Evolutionary conservation across 139 green algal species (phyloP).

Genomic region (Nannochloris sp.): DNA sequence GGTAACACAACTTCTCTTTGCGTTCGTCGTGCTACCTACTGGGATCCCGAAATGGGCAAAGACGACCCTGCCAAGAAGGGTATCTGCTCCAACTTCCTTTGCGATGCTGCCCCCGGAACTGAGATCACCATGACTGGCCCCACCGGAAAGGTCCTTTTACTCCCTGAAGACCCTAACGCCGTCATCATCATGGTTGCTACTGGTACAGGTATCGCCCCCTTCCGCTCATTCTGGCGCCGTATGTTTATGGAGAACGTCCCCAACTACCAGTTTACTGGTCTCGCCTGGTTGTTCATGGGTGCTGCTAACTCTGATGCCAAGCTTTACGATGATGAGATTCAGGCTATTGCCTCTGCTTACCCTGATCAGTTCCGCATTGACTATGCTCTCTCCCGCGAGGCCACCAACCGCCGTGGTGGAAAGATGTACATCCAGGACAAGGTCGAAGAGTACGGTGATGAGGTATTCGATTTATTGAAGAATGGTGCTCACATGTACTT

Average conservation of each 20-base stretch:
- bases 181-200: constrained; percentile 97
- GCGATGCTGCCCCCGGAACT: constrained; percentile 81
- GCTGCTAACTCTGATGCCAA: constrained; percentile 93
- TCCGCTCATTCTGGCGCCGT: constrained; percentile 92
- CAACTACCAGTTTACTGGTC: constrained; percentile 81
- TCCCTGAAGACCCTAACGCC: constrained; percentile 81
- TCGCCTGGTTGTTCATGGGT: constrained; percentile 99
- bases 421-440: constrained; percentile 85
- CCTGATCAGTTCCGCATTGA: constrained; percentile 94
- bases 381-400: constrained; percentile 91
- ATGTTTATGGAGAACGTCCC: constrained; percentile 91
- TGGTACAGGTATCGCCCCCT: constrained; percentile 97
- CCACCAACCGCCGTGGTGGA: constrained; percentile 21
- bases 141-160: constrained; percentile 95
- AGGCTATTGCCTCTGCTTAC: constrained; percentile 42
- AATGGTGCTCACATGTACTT: constrained; percentile 99
- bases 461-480: constrained; percentile 95
- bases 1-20: constrained; percentile 93
- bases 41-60: constrained; percentile 56
- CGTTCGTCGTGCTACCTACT: constrained; percentile 91
- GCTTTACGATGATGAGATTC: constrained; percentile 97
- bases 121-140: constrained; percentile 96
- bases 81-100: constrained; percentile 99
- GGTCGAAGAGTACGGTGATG: constrained; percentile 94
- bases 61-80: constrained; percentile 75